A percentile compares a stretch with the other conserved stretches of the same genome.
These are phyloP conservation scores for Cladosporium halotolerans DNA, from an alignment of 2,329 filamentous ascomycete species.

Conservation along the genomic window DNA sequence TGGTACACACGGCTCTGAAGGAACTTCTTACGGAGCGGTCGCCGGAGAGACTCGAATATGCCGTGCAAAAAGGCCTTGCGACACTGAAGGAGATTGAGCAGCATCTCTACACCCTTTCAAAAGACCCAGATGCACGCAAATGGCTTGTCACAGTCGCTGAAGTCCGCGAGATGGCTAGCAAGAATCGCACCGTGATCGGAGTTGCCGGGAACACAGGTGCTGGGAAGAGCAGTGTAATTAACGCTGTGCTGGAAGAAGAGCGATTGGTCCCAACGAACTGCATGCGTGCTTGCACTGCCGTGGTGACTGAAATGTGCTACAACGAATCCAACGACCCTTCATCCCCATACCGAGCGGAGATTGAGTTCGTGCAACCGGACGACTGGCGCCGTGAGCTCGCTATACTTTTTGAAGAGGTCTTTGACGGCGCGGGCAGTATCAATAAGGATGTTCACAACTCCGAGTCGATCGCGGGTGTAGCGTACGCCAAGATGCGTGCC, in stretches of 20 bases:
- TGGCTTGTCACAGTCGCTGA: slow-evolving; percentile 40
- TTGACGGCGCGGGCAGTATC: slow-evolving; percentile 35
- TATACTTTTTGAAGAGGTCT: slow-evolving; percentile 45
- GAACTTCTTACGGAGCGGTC: slow-evolving; percentile 28
- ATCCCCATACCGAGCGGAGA: slow-evolving; percentile 46
- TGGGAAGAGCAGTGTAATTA: slow-evolving; percentile 58
- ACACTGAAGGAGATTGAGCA: slow-evolving; percentile 32
- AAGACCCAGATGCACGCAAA: slow-evolving; percentile 28
- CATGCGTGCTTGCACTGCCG: slow-evolving; percentile 57
- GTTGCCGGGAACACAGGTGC: slow-evolving; percentile 57
- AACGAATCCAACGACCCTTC: slow-evolving; percentile 40
- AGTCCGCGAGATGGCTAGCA: slow-evolving; percentile 34
- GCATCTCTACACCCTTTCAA: slow-evolving; percentile 24
- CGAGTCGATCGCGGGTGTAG: slow-evolving; percentile 44
- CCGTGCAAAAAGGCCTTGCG: slow-evolving; percentile 33
- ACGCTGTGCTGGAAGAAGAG: slow-evolving; percentile 57
- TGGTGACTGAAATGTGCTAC: slow-evolving; percentile 55
- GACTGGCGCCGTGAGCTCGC: slow-evolving; percentile 51
- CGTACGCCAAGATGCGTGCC: slow-evolving; percentile 47
- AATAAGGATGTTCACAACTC: slow-evolving; percentile 33
- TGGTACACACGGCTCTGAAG: slow-evolving; percentile 21
- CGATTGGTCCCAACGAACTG: slow-evolving; percentile 51
- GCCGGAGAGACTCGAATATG: slow-evolving; percentile 34
- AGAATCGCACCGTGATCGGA: slow-evolving; percentile 47
- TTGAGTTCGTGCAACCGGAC: slow-evolving; percentile 50